Conservation (phyloP, 129 eudicot species). For the Artemisia argyi region DNA sequence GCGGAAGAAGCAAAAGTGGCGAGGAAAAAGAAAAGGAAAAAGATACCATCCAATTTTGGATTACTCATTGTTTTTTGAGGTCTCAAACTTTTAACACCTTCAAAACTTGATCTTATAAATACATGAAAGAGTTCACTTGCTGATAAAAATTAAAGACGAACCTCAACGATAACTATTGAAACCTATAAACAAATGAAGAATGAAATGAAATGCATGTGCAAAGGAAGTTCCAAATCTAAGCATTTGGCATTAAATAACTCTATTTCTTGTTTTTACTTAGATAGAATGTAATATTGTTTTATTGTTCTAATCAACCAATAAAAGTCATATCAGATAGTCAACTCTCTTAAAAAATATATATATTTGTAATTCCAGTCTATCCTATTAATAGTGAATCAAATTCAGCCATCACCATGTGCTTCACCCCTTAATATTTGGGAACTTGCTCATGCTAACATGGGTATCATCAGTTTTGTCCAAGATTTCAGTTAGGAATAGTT, state of each 20-base stretch:
- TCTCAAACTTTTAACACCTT: background rate
- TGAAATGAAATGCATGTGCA: constrained; percentile 15
- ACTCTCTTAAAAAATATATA: constrained; percentile 19
- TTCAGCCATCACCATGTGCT: constrained; percentile 40
- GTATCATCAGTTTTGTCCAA: too few relatives aligned
- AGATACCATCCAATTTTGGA: background rate
- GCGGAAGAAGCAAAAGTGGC: too few relatives aligned
- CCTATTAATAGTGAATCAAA: constrained; percentile 21
- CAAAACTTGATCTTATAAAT: too few relatives aligned
- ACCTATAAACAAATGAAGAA: too few relatives aligned
- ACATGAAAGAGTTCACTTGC: too few relatives aligned
- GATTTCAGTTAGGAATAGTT: too few relatives aligned
- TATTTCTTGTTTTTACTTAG: constrained; percentile 9
- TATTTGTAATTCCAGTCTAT: constrained; percentile 31
- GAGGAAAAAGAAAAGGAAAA: background rate
- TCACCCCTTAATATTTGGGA: constrained; percentile 21
- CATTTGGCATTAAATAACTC: constrained; percentile 21
- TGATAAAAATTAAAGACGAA: too few relatives aligned
- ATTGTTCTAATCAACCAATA: constrained; percentile 10
- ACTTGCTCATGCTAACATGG: background rate
- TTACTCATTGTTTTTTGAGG: background rate
- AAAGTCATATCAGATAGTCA: background rate
- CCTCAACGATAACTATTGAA: too few relatives aligned
- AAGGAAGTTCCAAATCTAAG: constrained; percentile 3
- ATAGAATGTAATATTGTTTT: constrained; percentile 3